These are phyloP conservation scores for Penicillium bialowiezense DNA, from an alignment of 495 filamentous ascomycete genomes.

Conservation along the genomic window DNA sequence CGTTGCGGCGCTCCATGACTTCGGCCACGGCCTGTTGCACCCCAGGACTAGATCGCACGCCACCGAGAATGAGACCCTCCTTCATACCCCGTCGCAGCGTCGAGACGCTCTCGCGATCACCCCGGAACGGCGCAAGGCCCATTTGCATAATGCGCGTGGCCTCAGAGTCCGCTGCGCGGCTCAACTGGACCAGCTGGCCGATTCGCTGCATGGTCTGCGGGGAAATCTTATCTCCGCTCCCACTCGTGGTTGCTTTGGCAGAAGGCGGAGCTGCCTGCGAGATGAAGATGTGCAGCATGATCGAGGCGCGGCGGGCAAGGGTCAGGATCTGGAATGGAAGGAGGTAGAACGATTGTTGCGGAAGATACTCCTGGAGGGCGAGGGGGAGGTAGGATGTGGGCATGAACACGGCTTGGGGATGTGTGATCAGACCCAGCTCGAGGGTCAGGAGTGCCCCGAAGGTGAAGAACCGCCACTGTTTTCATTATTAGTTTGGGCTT, in stretches of 20 bases:
- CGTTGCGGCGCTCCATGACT: conserved; percentile 53
- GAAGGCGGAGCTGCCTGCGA: conserved; percentile 61
- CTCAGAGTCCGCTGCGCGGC: conserved; percentile 61
- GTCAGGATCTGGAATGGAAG: conserved; percentile 84
- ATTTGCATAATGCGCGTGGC: conserved; percentile 65
- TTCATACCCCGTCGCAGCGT: conserved; percentile 63
- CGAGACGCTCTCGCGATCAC: conserved; percentile 59
- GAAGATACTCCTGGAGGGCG: conserved; percentile 54
- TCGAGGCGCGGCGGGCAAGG: conserved; percentile 70
- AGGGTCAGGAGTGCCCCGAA: conserved; percentile 66
- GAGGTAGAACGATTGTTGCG: conserved; percentile 53
- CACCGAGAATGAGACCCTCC: conserved; percentile 75
- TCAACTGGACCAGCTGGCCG: conserved; percentile 40
- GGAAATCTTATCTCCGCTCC: conserved; percentile 20
- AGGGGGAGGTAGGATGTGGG: conserved; percentile 30
- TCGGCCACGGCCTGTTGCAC: conserved; percentile 70
- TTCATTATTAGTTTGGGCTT: conserved; percentile 2
- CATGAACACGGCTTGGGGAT: conserved; percentile 47
- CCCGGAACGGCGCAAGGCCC: conserved; percentile 79
- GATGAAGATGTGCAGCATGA: conserved; percentile 88
- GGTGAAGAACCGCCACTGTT: conserved; percentile 80
- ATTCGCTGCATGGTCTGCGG: conserved; percentile 41
- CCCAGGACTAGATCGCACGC: conserved; percentile 68
- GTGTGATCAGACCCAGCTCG: conserved; percentile 71
- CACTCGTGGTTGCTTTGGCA: background rate